These are phyloP conservation scores for Chlamydomonas sphaeroides DNA, from an alignment of 139 green algal species.

Conservation along the genomic window DNA sequence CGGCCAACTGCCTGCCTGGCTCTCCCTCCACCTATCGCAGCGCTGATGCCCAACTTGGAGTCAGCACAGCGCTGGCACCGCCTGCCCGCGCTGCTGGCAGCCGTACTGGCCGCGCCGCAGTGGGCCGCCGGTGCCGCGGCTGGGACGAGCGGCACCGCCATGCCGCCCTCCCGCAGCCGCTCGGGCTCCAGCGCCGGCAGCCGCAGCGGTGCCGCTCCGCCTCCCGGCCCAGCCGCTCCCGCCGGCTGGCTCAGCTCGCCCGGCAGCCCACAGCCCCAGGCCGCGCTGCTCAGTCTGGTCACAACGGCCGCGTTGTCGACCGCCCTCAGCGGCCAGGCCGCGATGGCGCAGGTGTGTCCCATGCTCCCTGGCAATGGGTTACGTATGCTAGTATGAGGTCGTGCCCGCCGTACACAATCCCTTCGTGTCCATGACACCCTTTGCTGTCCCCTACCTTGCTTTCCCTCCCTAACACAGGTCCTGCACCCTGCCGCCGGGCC, in stretches of 20 bases:
- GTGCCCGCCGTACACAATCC: too few species aligned
- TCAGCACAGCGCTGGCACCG: slow-evolving; percentile 23
- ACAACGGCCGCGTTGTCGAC: not conserved
- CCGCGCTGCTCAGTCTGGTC: not conserved
- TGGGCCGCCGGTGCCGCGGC: not conserved
- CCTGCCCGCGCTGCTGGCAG: slow-evolving; percentile 29
- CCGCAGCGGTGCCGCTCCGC: too few species aligned
- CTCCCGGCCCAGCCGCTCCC: too few species aligned
- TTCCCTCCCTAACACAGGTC: not conserved
- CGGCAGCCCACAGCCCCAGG: not conserved
- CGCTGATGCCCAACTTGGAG: not conserved
- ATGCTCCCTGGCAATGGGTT: too few species aligned
- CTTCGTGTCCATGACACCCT: too few species aligned
- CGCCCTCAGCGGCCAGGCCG: not conserved
- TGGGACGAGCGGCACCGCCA: not conserved
- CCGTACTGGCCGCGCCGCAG: not conserved
- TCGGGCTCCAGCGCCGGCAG: too few species aligned
- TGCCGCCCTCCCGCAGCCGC: not conserved
- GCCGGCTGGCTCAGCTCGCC: not conserved
- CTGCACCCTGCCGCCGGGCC: slow-evolving; percentile 28
- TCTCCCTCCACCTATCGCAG: not conserved
- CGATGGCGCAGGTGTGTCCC: slow-evolving; percentile 27
- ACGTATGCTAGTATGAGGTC: too few species aligned
- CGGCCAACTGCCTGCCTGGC: not conserved
- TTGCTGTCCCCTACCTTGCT: not conserved